Percentiles rank a stretch among this genome's conserved stretches.
These are phyloP conservation scores for Macrophomina tecta DNA, from an alignment of 2,329 filamentous ascomycete species.

Conservation along the genomic window DNA sequence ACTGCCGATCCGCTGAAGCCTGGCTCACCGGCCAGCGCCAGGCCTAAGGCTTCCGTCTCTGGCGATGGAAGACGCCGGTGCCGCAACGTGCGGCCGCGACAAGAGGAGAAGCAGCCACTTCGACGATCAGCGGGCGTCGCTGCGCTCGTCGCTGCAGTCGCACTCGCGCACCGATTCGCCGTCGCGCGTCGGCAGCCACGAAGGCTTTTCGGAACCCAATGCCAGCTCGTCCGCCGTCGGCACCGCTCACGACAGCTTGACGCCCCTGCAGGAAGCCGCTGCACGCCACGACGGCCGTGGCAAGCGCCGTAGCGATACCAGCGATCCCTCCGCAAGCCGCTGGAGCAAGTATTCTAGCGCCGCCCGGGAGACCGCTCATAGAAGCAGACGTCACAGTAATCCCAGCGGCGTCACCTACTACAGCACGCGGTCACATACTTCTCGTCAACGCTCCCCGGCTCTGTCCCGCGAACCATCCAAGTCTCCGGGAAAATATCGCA, in stretches of 20 bases:
- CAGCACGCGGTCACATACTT: not conserved
- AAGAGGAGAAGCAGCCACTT: conserved; percentile 39
- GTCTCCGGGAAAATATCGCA: not conserved
- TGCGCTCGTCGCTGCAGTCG: conserved; percentile 31
- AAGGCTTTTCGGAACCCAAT: not conserved
- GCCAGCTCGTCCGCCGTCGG: not conserved
- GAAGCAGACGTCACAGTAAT: conserved; percentile 11
- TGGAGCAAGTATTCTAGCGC: not conserved
- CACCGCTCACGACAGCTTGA: conserved; percentile 11
- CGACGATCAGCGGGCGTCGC: conserved; percentile 44
- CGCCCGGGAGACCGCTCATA: not conserved
- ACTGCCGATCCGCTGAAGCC: conserved; percentile 9
- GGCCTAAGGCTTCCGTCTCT: not conserved
- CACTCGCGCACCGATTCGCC: conserved; percentile 28
- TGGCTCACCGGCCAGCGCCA: not conserved
- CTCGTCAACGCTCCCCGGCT: not conserved
- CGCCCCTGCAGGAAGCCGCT: conserved; percentile 18
- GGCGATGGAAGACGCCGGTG: conserved; percentile 6
- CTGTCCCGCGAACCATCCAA: not conserved
- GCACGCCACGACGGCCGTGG: conserved; percentile 2
- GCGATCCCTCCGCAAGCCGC: not conserved
- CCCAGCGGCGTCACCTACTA: not conserved
- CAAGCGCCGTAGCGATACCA: conserved; percentile 11
- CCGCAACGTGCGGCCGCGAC: not conserved
- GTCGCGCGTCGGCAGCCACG: conserved; percentile 6